Base-by-base conservation (phyloP, 2,329 filamentous ascomycete species). In the Pyrenophora teres region DNA sequence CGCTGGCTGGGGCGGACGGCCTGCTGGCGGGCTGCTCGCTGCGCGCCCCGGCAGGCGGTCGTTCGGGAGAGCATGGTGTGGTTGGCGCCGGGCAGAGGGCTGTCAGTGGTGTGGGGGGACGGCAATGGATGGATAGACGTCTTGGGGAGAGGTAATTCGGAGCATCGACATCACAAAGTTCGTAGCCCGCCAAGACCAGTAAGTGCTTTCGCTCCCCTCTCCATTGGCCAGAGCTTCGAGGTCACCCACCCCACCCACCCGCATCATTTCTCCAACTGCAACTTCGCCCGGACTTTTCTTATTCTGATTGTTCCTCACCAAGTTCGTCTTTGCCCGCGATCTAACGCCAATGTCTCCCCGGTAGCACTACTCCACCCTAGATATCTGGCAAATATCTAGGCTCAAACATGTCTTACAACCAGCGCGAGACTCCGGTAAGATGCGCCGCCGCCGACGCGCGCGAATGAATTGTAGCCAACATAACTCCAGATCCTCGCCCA, bases 11-110 rank as follows among this genome's bases (percentile, higher is more conserved):
- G 74, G 60, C 76, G 72, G 71, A 83, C 83, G 76, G 82, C 81
- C 75, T 82, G 78, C 71, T 78, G 78, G 69, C 81, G 80, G 74
- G 83, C 77, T 74, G 81, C 82, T 76, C 83, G 82, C 78, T 84
- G 82, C 73, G 83, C 83, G 76, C 81, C 81, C 74, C 83, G 81
- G 76, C 82, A 80, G 74, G 87, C 77, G 75, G 83, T 80, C 74
- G 84, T 83, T 77, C 85, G 83, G 77, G 85, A 84, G 78, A 88
- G 81, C 86, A 88, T 88, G 73, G 74, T 82, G 57, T 60, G 54
- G 45, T 56, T 64, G 53, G 64, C 76, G 69, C 67, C 67, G 63
- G 57, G 64, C 57, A 56, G 64, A 61, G 72, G 66, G 63, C 65
- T 60, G 58, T 62, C 73, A 71, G 79, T 85, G 72, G 80, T 75